A percentile compares a stretch with the other conserved stretches of the same genome.
These are phyloP conservation scores for Flaveria sonorensis DNA, from an alignment of 129 eudicot genomes.

Conservation along the genomic window DNA sequence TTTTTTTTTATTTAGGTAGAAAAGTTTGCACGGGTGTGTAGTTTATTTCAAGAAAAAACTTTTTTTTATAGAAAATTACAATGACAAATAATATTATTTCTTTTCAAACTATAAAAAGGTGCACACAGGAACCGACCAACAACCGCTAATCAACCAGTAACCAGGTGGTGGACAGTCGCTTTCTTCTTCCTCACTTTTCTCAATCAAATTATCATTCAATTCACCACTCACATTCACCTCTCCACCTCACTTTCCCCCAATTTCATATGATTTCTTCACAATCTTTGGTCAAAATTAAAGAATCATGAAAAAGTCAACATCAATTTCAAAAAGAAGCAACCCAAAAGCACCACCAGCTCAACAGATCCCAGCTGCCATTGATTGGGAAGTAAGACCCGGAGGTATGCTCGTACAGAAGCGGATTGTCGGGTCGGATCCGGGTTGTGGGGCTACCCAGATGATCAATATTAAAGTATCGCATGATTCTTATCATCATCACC, in stretches of 20 bases:
- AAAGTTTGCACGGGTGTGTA: too few relatives aligned
- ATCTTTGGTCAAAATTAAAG: not conserved
- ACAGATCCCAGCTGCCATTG: conserved; percentile 28
- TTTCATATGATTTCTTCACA: conserved; percentile 8
- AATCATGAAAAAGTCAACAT: conserved; percentile 41
- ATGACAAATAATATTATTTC: not conserved
- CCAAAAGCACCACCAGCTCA: conserved; percentile 30
- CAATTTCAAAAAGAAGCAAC: conserved; percentile 26
- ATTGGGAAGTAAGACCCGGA: conserved; percentile 68
- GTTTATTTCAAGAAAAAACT: too few relatives aligned
- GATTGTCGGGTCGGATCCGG: conserved; percentile 32
- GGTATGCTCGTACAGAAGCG: conserved; percentile 68
- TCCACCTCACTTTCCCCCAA: conserved; percentile 18
- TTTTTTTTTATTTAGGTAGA: too few relatives aligned
- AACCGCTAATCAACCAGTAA: conserved; percentile 36
- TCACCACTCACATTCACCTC: conserved; percentile 29
- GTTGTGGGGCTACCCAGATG: conserved; percentile 36
- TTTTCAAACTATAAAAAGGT: not conserved
- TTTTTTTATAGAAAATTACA: not conserved
- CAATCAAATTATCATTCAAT: conserved; percentile 22
- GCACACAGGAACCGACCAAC: conserved; percentile 33
- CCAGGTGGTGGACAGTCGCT: conserved; percentile 32
- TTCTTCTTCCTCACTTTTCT: conserved; percentile 28
- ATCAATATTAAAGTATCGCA: conserved; percentile 64
- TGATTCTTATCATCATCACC: conserved; percentile 45